Conservation (phyloP, 768 basidiomycete genomes). For the Melanogaster broomeanus region DNA sequence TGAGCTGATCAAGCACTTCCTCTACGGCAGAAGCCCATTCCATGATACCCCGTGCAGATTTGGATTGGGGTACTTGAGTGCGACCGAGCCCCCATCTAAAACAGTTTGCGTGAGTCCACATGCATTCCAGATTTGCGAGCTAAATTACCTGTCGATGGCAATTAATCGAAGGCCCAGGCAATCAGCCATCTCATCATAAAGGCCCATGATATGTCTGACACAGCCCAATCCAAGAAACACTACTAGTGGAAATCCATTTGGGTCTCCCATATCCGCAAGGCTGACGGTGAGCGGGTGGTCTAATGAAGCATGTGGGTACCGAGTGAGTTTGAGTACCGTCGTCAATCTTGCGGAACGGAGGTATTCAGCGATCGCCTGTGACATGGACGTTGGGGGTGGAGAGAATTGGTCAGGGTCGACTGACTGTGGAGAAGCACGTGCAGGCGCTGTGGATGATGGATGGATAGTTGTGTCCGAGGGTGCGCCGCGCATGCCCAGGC, state of each 20-base stretch:
- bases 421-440: constrained; percentile 22
- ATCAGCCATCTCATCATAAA: constrained; percentile 96
- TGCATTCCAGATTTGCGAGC: neutral
- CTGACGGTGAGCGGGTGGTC: constrained; percentile 81
- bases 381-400: constrained; percentile 54
- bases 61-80: constrained; percentile 67
- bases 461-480: constrained; percentile 58
- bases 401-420: constrained; percentile 30
- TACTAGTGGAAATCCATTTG: constrained; percentile 84
- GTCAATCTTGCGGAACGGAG: constrained; percentile 86
- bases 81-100: constrained; percentile 89
- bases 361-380: constrained; percentile 82
- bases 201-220: constrained; percentile 90
- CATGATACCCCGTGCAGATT: constrained; percentile 74
- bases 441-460: constrained; percentile 41
- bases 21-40: constrained; percentile 92
- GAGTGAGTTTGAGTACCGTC: constrained; percentile 74
- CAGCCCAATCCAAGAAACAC: constrained; percentile 94
- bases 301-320: constrained; percentile 76
- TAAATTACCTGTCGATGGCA: constrained; percentile 82
- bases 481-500: constrained; percentile 14
- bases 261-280: constrained; percentile 88
- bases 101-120: constrained; percentile 12
- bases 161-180: constrained; percentile 85
- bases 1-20: constrained; percentile 82